These are phyloP conservation scores for Fusarium agapanthi DNA, from an alignment of 2,329 filamentous ascomycete species.

Conservation along the genomic window DNA sequence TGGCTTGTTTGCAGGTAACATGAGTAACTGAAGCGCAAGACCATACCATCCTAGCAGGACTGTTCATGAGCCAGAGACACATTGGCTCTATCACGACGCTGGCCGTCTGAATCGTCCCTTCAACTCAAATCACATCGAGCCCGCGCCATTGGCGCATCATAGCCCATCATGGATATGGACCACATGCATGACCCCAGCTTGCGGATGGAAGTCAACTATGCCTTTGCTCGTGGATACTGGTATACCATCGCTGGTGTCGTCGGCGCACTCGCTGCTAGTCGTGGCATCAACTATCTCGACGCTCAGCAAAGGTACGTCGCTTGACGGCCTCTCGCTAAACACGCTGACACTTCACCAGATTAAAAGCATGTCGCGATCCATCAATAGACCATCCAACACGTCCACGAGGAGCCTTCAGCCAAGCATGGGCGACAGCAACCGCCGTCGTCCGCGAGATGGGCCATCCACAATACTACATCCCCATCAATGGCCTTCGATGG, in stretches of 20 bases:
- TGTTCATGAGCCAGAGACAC: not conserved
- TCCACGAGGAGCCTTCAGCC: constrained; percentile 56
- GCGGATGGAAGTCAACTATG: constrained; percentile 56
- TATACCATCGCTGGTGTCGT: constrained; percentile 63
- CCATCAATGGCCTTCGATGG: constrained; percentile 59
- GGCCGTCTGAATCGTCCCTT: not conserved
- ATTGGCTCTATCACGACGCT: not conserved
- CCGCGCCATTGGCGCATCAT: not conserved
- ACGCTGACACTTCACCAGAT: constrained; percentile 44
- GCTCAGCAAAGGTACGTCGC: constrained; percentile 51
- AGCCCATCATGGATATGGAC: constrained; percentile 46
- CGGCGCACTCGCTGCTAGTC: constrained; percentile 52
- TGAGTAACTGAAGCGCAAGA: not conserved
- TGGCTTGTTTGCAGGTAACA: not conserved
- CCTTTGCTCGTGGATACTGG: constrained; percentile 66
- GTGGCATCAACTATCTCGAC: constrained; percentile 55
- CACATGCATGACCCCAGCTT: constrained; percentile 45
- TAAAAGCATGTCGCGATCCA: constrained; percentile 55
- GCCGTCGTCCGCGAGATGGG: constrained; percentile 64
- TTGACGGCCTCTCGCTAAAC: rapidly evolving
- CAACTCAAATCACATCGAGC: not conserved
- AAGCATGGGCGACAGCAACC: constrained; percentile 67
- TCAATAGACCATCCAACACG: constrained; percentile 61
- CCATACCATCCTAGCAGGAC: not conserved
- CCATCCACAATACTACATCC: constrained; percentile 64